Evolutionary conservation across 768 basidiomycete species (phyloP), one percentile per base, ranked within the genome.

Genomic region (Mycena venus): DNA sequence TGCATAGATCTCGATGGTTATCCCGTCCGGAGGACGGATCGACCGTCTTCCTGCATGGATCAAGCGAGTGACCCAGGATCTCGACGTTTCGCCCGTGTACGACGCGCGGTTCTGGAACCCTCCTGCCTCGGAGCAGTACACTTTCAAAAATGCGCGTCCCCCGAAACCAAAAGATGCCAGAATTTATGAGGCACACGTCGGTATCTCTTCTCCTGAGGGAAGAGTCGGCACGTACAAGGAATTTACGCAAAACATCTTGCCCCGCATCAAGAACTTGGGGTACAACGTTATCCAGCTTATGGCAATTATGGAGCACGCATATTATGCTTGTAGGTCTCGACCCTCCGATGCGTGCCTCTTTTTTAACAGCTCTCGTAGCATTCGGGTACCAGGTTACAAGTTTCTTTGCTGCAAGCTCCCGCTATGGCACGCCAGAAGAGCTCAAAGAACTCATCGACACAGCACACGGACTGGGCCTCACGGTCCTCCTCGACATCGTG

Each of bases 101-200:
- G 98, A 99, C 73, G 95, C 96, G 23, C 92, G 96, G n/a, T 98
- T 99, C 85, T 99, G 98, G 98, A 99, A 99, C 82, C 98, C 98
- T 1, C 93, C 96, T 23, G 79, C 85, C 47, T 85, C 88, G 29
- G 86, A 95, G 75, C 85, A 80, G 59, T 98, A 99, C 86, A 86
- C 87, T 32, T 98, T 98, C 86, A 98, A 96, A 82, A 88, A 99
- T 81, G 72, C 89, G 55, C 88, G 90, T 12, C 96, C 95, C 14
- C 87, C 90, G 0, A 90, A 91, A 71, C 93, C 94, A 15, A 85
- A 85, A 21, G 88, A 92, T 40, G 81, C 92, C 53, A 92, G 93
- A 75, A 97, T 99, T 71, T 99, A 99, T 80, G 98, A 99, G 81
- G 98, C 97, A 0, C 98, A 99, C 80, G 97, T 99, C 75, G 98